A percentile compares a stretch with the other conserved stretches of the same genome.
Conservation (phyloP, 1,284 basidiomycete species). For the Ceratobasidium papillatum region DNA sequence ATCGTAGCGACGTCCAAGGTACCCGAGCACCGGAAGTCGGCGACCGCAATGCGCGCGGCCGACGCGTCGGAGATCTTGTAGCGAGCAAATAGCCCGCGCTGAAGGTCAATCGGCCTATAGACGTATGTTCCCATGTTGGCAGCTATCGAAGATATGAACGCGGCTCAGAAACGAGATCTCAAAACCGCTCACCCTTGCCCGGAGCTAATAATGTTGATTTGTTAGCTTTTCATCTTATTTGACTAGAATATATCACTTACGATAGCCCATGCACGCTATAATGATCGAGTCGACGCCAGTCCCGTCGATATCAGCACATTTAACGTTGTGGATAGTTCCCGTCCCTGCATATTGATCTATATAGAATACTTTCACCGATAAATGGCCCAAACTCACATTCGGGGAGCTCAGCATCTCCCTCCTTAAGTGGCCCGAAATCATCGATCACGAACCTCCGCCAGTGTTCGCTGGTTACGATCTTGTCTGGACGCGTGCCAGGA, state of each 20-base stretch:
- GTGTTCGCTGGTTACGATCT: constrained; percentile 40
- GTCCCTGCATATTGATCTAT: constrained; percentile 28
- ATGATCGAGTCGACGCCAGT: constrained; percentile 46
- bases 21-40: constrained; percentile 32
- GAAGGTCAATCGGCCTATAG: constrained; percentile 46
- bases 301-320: constrained; percentile 44
- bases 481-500: constrained; percentile 1
- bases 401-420: too few relatives aligned
- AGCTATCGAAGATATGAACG: constrained; percentile 13
- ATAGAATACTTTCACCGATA: neutral
- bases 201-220: neutral
- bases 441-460: constrained; percentile 50
- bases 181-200: neutral
- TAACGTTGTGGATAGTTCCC: constrained; percentile 50
- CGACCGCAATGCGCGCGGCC: constrained; percentile 49
- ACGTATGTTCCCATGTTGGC: constrained; percentile 44
- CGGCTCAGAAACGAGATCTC: neutral
- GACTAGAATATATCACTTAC: neutral
- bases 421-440: constrained; percentile 49
- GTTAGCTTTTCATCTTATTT: neutral
- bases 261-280: constrained; percentile 50
- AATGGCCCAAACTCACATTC: constrained; percentile 20
- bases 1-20: constrained; percentile 50
- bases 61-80: constrained; percentile 48
- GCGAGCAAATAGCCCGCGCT: constrained; percentile 46